Percentiles rank a stretch among this genome's conserved stretches.
phyloP scores from a whole-genome alignment of 306 rosid species.

The Pterocarpus macrocarpus region DNA sequence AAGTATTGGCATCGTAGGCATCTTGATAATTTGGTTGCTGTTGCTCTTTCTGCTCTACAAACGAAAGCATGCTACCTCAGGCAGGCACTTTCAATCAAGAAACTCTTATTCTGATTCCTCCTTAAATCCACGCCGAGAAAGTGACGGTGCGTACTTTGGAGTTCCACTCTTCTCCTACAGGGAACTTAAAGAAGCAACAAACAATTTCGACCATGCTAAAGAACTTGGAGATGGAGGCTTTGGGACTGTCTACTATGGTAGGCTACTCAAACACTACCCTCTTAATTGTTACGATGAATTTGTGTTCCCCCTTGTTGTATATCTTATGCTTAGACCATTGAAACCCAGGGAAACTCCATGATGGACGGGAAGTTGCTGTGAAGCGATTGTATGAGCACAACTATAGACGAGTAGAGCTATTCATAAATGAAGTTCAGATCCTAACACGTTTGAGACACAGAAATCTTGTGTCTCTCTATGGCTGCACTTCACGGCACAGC shows the following conservation, averaged over 20 bases:
- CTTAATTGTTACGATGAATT: not conserved
- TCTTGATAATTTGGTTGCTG: conserved; percentile 31
- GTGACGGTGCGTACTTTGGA: conserved; percentile 35
- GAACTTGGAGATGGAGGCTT: conserved; percentile 80
- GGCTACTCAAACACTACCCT: not conserved
- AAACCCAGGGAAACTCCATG: conserved; percentile 54
- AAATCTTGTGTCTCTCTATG: conserved; percentile 77
- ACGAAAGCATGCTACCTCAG: conserved; percentile 41
- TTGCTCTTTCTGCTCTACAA: conserved; percentile 34
- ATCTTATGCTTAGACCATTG: conserved; percentile 24
- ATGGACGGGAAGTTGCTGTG: conserved; percentile 58
- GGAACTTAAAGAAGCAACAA: conserved; percentile 67
- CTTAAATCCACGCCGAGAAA: conserved; percentile 26
- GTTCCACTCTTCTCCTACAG: conserved; percentile 53
- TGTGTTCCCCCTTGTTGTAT: not conserved
- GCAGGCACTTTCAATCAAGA: conserved; percentile 31
- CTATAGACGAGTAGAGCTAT: conserved; percentile 55
- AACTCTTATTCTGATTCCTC: conserved; percentile 36
- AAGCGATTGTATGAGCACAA: conserved; percentile 74
- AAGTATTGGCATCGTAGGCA: conserved; percentile 43
- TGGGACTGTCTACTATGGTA: conserved; percentile 62
- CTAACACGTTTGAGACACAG: conserved; percentile 68
- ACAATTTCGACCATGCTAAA: conserved; percentile 62
- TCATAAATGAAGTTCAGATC: conserved; percentile 60
- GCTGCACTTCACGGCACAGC: conserved; percentile 77